Percentiles rank a stretch among this genome's conserved stretches.
Conservation (phyloP, 352 stramenopile genomes). For the Phytophthora sp. region DNA sequence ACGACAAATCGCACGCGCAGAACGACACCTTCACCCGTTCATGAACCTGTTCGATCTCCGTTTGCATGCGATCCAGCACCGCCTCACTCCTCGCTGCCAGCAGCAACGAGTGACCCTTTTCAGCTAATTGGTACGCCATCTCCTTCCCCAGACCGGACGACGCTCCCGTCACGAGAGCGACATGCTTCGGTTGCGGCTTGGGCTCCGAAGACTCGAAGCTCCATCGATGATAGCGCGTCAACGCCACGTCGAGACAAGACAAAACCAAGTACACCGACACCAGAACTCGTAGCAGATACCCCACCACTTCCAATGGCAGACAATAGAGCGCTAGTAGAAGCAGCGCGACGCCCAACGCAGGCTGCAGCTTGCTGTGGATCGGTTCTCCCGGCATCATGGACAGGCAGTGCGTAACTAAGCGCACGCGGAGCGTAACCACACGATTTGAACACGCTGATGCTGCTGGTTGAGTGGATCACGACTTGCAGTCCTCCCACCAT, state of each 20-base stretch:
- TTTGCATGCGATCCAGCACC: conserved; percentile 57
- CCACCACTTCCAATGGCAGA: conserved; percentile 14
- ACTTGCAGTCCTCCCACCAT: conserved; percentile 27
- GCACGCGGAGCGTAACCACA: not conserved
- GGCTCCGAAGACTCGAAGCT: conserved; percentile 39
- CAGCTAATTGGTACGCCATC: conserved; percentile 67
- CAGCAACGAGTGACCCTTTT: conserved; percentile 69
- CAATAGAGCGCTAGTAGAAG: conserved; percentile 38
- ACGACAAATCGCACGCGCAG: conserved; percentile 55
- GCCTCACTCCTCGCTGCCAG: conserved; percentile 51
- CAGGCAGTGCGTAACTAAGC: not conserved
- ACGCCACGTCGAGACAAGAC: conserved; percentile 38
- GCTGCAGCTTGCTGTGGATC: conserved; percentile 26
- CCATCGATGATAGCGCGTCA: conserved; percentile 60
- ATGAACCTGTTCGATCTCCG: conserved; percentile 57
- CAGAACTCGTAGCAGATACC: conserved; percentile 28
- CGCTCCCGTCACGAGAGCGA: conserved; percentile 70
- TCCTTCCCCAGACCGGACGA: conserved; percentile 72
- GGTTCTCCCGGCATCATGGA: conserved; percentile 7
- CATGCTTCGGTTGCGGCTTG: conserved; percentile 17
- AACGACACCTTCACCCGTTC: conserved; percentile 40
- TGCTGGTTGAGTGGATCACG: conserved; percentile 16
- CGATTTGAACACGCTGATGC: conserved; percentile 27
- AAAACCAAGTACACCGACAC: conserved; percentile 45
- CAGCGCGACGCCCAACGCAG: conserved; percentile 21